Base-by-base conservation (phyloP, 768 basidiomycete species). In the Holtermannia corniformis region DNA sequence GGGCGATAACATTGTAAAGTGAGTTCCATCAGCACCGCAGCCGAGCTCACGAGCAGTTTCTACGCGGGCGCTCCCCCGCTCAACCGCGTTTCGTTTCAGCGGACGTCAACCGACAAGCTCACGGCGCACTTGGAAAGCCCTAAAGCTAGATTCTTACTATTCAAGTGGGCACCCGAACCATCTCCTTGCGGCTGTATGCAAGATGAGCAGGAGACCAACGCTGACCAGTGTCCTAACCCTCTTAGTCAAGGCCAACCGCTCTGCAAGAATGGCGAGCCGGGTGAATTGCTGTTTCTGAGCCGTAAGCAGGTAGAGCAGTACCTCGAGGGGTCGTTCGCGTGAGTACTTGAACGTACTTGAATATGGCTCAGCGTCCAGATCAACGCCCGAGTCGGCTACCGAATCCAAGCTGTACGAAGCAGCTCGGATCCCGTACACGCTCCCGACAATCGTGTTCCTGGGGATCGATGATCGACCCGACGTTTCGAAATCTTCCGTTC, bases 51-150 rank as follows among this genome's bases (percentile, higher is more conserved):
- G 11, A 26, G 1, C 51, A 72, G 68, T 59, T 72, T 72, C 57
- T 72, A 71, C 48, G 61, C 71, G 41, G 71, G 71, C 26, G 65
- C 71, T 42, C 71, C 71, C 22, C 73, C 73, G 5, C 61, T 75
- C 41, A 75, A 74, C 59, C 61, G 75, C 27, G 55, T 75, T 19
- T 70, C 71, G 1, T 75, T 74, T 60, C 86, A 50, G 81, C 85
- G 90, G 82, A 77, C 91, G 28, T 87, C 86, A 13, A 79, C 81
- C 24, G 68, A 78, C 5, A 88, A 91, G 72, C 77, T 96, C 45
- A 86, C 88, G 53, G 76, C 82, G 19, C 77, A 90, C 59, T 74
- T 84, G 32, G 69, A 64, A 14, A 76, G 80, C 12, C 78, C 81
- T 0, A 66, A 80, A 2, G 79, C 89, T 0, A 77, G 78, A 44